These are phyloP conservation scores for Pseudoperonospora humuli DNA, from an alignment of 352 stramenopile genomes.

Conservation along the genomic window DNA sequence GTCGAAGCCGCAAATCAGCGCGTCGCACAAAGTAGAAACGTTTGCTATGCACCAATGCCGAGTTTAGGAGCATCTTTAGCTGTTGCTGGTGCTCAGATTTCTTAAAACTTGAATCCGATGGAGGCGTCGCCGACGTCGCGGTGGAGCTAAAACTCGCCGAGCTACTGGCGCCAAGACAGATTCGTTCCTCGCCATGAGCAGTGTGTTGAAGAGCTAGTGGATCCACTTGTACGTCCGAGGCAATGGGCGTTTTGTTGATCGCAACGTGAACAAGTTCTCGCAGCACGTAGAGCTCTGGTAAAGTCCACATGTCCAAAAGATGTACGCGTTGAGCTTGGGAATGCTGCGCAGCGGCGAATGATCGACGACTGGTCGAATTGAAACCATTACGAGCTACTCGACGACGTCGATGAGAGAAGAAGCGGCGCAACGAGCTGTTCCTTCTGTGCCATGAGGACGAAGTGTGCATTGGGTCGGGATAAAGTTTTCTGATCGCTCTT, in stretches of 20 bases:
- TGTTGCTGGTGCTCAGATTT: constrained; percentile 12
- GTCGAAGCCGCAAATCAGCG: constrained; percentile 34
- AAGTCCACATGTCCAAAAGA: constrained; percentile 43
- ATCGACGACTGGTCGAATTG: background rate
- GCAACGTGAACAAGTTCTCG: constrained; percentile 42
- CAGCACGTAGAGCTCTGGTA: constrained; percentile 51
- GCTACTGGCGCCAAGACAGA: constrained; percentile 10
- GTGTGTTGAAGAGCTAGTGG: constrained; percentile 2
- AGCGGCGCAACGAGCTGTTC: constrained; percentile 14
- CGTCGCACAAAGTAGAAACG: constrained; percentile 37
- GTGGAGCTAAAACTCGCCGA: constrained; percentile 21
- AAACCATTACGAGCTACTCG: constrained; percentile 1
- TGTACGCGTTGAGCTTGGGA: constrained; percentile 17
- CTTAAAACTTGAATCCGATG: constrained; percentile 10
- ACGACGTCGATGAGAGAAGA: constrained; percentile 21
- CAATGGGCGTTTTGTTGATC: constrained; percentile 23
- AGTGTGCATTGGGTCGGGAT: constrained; percentile 14
- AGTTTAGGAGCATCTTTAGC: constrained; percentile 23
- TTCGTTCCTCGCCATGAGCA: constrained; percentile 3
- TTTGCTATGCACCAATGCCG: constrained; percentile 20
- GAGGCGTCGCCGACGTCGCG: constrained; percentile 12
- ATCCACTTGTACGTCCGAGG: constrained; percentile 1
- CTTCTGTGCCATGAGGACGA: constrained; percentile 6
- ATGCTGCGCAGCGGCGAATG: constrained; percentile 9
- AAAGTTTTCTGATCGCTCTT: too few species aligned